phyloP scores from a whole-genome alignment of 257 asterid genomes.

The Nicotiana attenuata region DNA sequence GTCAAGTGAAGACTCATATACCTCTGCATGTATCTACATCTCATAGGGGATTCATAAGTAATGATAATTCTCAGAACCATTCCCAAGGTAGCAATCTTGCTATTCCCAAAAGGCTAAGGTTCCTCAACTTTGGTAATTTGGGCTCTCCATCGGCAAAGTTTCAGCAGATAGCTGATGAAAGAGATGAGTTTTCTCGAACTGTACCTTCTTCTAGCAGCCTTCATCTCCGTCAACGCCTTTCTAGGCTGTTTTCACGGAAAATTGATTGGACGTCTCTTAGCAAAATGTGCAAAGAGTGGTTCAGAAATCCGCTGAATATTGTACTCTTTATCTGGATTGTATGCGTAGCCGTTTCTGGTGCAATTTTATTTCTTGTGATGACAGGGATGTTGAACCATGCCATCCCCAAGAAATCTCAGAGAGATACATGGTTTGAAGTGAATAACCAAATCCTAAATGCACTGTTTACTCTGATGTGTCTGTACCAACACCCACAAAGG shows the following conservation, averaged over 20 bases:
- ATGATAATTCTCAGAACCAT: conserved; percentile 27
- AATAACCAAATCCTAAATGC: conserved; percentile 91
- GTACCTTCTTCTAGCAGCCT: conserved; percentile 72
- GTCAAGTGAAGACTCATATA: conserved; percentile 25
- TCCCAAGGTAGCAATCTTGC: conserved; percentile 21
- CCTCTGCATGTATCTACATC: conserved; percentile 51
- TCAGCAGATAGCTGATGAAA: conserved; percentile 56
- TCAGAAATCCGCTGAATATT: conserved; percentile 61
- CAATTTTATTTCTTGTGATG: conserved; percentile 83
- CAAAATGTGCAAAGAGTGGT: conserved; percentile 64
- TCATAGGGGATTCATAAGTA: conserved; percentile 50
- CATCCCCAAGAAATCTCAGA: conserved; percentile 58
- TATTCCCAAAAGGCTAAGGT: conserved; percentile 34
- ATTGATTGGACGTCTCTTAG: conserved; percentile 52
- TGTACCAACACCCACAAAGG: conserved; percentile 76
- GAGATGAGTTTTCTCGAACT: conserved; percentile 65
- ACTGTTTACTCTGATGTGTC: conserved; percentile 79
- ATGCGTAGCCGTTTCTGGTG: conserved; percentile 78
- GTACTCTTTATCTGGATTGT: conserved; percentile 72
- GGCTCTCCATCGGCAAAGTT: conserved; percentile 61
- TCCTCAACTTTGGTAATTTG: conserved; percentile 51
- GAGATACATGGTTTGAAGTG: conserved; percentile 86
- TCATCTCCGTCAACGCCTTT: conserved; percentile 68
- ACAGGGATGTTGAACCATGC: conserved; percentile 77
- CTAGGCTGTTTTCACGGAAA: conserved; percentile 45